Evolutionary conservation across 2,329 filamentous ascomycete genomes (phyloP).

Genomic region (Exophiala viscosa): DNA sequence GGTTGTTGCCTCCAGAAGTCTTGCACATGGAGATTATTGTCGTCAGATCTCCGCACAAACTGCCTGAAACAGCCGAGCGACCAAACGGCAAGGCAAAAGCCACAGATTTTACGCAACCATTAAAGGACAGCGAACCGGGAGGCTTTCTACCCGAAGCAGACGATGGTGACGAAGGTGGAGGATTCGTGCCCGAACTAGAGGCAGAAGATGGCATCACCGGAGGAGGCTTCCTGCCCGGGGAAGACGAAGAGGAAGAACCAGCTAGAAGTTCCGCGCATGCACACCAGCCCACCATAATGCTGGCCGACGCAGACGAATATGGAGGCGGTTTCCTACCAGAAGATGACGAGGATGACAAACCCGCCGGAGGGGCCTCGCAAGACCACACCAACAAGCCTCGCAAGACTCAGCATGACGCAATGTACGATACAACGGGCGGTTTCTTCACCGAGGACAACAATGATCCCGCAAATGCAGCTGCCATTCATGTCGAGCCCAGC

Average conservation of each 20-base stretch:
- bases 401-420: neutral
- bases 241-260: slow-evolving; percentile 12
- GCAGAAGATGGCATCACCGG: slow-evolving; percentile 17
- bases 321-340: slow-evolving; percentile 26
- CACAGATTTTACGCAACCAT: no score
- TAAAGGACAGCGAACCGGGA: neutral
- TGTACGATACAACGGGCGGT: neutral
- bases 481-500: neutral
- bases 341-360: slow-evolving; percentile 6
- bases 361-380: neutral
- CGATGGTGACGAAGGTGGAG: slow-evolving; percentile 37
- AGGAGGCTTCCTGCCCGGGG: slow-evolving; percentile 33
- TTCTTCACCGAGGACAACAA: no score
- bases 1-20: slow-evolving; percentile 19
- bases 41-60: slow-evolving; percentile 21
- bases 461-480: no score
- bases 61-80: neutral
- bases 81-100: neutral
- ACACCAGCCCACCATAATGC: no score
- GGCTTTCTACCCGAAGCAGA: slow-evolving; percentile 21
- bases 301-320: slow-evolving; percentile 15
- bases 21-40: slow-evolving; percentile 21
- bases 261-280: neutral
- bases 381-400: neutral
- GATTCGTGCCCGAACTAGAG: slow-evolving; percentile 40